These are phyloP conservation scores for Plasmopara muralis DNA, from an alignment of 352 stramenopile species.

Conservation along the genomic window DNA sequence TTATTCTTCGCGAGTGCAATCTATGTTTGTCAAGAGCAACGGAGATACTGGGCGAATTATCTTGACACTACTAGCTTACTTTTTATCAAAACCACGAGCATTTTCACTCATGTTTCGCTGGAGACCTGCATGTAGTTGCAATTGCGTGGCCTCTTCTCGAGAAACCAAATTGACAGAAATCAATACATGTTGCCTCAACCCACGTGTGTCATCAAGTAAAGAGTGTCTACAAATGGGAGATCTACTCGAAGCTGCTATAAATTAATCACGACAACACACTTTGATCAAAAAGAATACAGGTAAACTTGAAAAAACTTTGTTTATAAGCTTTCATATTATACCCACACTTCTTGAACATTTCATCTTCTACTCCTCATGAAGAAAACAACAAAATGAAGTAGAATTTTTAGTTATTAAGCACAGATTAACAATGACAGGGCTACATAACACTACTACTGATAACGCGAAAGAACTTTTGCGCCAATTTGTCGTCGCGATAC, in stretches of 20 bases:
- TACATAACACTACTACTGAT: no score
- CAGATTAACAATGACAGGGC: no score
- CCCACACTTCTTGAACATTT: no score
- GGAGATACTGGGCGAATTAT: conserved; percentile 48
- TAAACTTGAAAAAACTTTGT: no score
- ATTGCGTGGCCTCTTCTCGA: conserved; percentile 35
- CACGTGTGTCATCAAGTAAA: conserved; percentile 46
- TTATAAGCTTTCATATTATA: no score
- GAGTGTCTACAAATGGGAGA: conserved; percentile 52
- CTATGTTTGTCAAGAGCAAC: conserved; percentile 32
- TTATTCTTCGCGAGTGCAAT: no score
- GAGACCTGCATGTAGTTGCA: conserved; percentile 33
- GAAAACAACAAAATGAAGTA: no score
- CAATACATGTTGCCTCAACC: conserved; percentile 34
- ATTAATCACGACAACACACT: conserved; percentile 69
- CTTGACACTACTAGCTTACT: conserved; percentile 1
- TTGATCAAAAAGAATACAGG: no score
- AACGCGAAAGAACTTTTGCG: no score
- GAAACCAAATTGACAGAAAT: conserved; percentile 69
- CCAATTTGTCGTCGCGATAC: no score
- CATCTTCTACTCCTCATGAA: no score
- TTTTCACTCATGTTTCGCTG: conserved; percentile 7
- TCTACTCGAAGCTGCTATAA: conserved; percentile 32
- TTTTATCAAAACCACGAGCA: not conserved
- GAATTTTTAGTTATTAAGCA: no score